Conservation (phyloP, 345 rosid genomes). For the Eucalyptus melliodora region DNA sequence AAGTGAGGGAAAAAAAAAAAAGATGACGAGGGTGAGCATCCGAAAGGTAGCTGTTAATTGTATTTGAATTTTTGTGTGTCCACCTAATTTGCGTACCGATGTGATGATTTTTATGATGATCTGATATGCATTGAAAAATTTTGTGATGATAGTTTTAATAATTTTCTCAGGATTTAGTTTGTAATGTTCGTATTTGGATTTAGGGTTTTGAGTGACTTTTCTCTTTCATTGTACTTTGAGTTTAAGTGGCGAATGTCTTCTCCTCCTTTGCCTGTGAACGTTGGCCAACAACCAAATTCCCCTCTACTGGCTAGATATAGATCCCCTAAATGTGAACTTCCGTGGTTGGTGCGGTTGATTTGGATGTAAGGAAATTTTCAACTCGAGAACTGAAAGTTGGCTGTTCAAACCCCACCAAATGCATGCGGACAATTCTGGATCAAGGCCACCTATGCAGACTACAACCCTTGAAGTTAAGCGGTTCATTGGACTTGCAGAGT, state of each 20-base stretch:
- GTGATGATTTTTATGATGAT: neutral
- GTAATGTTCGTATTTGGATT: neutral
- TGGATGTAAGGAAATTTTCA: neutral
- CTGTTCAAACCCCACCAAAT: neutral
- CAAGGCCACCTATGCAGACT: neutral
- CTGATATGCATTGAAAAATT: neutral
- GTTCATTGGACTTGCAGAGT: neutral
- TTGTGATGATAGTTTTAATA: neutral
- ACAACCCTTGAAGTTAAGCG: neutral
- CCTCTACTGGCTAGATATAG: neutral
- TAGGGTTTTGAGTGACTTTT: neutral
- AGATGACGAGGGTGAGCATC: neutral
- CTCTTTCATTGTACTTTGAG: neutral
- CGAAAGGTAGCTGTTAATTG: neutral
- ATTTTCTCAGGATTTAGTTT: neutral
- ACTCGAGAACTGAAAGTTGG: neutral
- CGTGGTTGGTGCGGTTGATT: neutral
- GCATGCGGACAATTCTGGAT: neutral
- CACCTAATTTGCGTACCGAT: neutral
- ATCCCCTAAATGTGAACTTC: neutral
- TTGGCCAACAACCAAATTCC: neutral
- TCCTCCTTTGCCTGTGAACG: neutral
- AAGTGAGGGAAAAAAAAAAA: neutral
- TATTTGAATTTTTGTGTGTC: neutral
- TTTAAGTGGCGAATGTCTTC: neutral